Evolutionary conservation across 805 yeast species (phyloP).

Genomic region (Maudiozyma pseudohumilis): DNA sequence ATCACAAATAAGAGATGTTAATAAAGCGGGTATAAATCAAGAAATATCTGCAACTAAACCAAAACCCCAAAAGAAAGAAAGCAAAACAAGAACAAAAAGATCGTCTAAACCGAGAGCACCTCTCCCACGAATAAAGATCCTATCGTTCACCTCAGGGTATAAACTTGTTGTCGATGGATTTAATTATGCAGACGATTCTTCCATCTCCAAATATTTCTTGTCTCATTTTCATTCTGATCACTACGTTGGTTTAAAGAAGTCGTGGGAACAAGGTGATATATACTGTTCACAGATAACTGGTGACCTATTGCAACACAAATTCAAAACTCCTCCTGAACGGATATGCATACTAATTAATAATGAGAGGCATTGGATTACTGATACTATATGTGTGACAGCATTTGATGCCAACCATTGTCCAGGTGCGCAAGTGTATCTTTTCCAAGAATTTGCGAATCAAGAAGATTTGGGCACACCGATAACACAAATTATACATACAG

Average conservation of each 20-base stretch:
- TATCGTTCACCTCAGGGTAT: constrained; percentile 32
- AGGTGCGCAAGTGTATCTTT: constrained; percentile 77
- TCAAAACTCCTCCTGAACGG: constrained; percentile 37
- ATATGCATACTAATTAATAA: constrained; percentile 37
- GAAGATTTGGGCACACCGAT: constrained; percentile 5
- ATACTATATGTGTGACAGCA: constrained; percentile 45
- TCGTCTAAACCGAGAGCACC: constrained; percentile 15
- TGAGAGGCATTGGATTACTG: constrained; percentile 31
- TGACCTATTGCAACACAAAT: constrained; percentile 41
- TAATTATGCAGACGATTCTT: constrained; percentile 31
- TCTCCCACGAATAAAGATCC: constrained; percentile 46
- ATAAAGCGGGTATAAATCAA: too few relatives aligned
- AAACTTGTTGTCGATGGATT: constrained; percentile 61
- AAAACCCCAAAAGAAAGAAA: background rate
- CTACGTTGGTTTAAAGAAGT: constrained; percentile 73
- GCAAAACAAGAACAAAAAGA: background rate
- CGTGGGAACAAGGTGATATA: constrained; percentile 65
- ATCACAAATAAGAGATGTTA: too few relatives aligned
- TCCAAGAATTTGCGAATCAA: constrained; percentile 34
- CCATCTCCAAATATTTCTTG: constrained; percentile 46
- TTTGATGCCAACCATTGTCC: constrained; percentile 95
- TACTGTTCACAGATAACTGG: constrained; percentile 68
- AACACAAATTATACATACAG: constrained; percentile 58
- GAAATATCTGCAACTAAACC: too few relatives aligned
- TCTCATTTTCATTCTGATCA: constrained; percentile 93